Evolutionary conservation across 441 rosid species (phyloP).

Genomic region (Syzygium malaccense): DNA sequence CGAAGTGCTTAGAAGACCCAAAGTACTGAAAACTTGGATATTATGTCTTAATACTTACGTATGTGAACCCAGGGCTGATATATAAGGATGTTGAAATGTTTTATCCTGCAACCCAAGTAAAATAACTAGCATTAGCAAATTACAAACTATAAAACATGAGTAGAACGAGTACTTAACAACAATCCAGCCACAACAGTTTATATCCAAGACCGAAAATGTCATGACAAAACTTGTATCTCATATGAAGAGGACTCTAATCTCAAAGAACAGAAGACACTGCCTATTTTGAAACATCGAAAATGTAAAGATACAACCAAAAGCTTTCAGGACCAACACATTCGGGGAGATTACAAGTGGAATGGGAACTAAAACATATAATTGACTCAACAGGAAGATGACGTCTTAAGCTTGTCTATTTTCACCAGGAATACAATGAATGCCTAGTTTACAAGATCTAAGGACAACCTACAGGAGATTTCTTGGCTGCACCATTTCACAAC

Average conservation of each 20-base stretch:
- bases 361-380: not conserved
- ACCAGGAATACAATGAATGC: not conserved
- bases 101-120: conserved; percentile 54
- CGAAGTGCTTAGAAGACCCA: not conserved
- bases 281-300: not conserved
- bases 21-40: not conserved
- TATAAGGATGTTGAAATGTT: conserved; percentile 92
- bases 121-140: not conserved
- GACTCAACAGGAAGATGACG: not conserved
- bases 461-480: not conserved
- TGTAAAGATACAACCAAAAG: not conserved
- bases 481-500: not conserved
- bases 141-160: not conserved
- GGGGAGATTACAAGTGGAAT: not conserved
- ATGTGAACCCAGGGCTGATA: conserved; percentile 92
- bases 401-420: not conserved
- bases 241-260: not conserved
- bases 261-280: not conserved
- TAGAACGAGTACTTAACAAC: not conserved
- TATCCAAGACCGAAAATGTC: not conserved
- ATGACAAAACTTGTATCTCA: not conserved
- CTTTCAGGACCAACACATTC: not conserved
- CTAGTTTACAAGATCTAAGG: not conserved
- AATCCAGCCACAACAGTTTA: not conserved
- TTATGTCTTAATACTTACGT: conserved; percentile 47